Evolutionary conservation across 2,329 filamentous ascomycete species (phyloP), one percentile per base, ranked within the genome.

Genomic region (Colletotrichum sojae): DNA sequence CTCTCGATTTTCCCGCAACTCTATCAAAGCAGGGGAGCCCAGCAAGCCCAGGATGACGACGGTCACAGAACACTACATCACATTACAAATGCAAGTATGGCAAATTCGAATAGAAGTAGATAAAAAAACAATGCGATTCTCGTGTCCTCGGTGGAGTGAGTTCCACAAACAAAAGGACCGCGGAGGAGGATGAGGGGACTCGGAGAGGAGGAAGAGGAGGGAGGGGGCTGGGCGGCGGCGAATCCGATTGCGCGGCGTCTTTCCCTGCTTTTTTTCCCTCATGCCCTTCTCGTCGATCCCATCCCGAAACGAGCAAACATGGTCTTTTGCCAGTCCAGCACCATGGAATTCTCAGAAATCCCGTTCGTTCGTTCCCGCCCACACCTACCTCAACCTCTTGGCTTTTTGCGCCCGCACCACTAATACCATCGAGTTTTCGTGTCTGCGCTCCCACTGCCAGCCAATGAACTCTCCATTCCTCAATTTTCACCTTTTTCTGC

Each of bases 341-440:
- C n/a, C 31, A 61, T 67, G 43, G 67, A 45, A 69, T 69, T 69
- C 56, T 67, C 25, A 54, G 40, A 48, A 69, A 69, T 69, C 36
- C 67, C 55, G 55, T 61, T 40, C 48, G 20, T 15, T 15, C n/a
- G 15, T 25, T 25, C 56, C 40, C 31, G 43, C 27, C 56, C 22
- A 10, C 15, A 16, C 56, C 22, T 25, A 43, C 39, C 54, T 56
- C 54, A 10, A 22, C 45, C 16, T n/a, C 31, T 15, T 10, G 31
- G 31, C 15, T 36, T 43, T 25, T 53, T 15, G 46, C 12, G 22
- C 46, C 52, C 15, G 15, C 48, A 18, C 4, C 25, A 9, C 51
- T 22, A 36, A 45, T n/a, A 15, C 18, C 8, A 25, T 5, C 22
- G 22, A 25, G 22, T 15, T 27, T 48, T 40, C n/a, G n/a, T n/a